phyloP scores from a whole-genome alignment of 768 basidiomycete genomes.

The Kondoa malvinella region DNA sequence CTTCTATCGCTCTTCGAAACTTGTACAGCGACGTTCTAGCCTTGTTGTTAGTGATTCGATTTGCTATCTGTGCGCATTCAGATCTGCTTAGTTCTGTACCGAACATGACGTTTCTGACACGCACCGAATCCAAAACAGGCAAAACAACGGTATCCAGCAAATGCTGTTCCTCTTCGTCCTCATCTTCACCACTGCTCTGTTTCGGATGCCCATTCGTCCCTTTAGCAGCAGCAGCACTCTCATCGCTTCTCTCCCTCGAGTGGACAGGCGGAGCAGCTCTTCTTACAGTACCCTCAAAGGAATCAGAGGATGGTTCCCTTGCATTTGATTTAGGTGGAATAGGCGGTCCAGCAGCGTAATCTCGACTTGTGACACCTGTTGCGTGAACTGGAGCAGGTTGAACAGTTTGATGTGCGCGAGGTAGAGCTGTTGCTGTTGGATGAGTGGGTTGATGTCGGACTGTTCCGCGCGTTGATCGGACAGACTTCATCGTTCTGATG shows the following conservation, averaged over 20 bases:
- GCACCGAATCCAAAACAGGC: conserved; percentile 86
- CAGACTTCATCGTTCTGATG: conserved; percentile 48
- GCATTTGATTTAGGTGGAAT: not conserved
- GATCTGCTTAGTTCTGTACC: not conserved
- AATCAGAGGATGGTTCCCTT: not conserved
- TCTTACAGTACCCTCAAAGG: conserved; percentile 11
- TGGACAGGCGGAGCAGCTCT: not conserved
- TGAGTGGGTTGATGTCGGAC: not conserved
- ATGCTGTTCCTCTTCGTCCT: conserved; percentile 25
- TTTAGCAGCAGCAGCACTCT: conserved; percentile 4
- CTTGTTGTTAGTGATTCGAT: conserved; percentile 66
- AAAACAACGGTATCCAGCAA: conserved; percentile 91
- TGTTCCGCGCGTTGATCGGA: not conserved
- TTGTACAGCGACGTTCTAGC: conserved; percentile 72
- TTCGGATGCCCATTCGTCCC: not conserved
- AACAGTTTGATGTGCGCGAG: conserved; percentile 4
- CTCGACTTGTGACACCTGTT: conserved; percentile 14
- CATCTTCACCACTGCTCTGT: conserved; percentile 11
- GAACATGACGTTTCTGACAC: conserved; percentile 27
- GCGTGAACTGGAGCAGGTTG: conserved; percentile 6
- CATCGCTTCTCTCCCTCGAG: conserved; percentile 16
- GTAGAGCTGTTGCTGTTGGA: not conserved
- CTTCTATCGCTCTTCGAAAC: conserved; percentile 78
- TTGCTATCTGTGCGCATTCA: conserved; percentile 49
- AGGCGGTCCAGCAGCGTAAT: conserved; percentile 10